These are phyloP conservation scores for Phoma herbarum DNA, from an alignment of 2,329 filamentous ascomycete genomes.

Conservation along the genomic window DNA sequence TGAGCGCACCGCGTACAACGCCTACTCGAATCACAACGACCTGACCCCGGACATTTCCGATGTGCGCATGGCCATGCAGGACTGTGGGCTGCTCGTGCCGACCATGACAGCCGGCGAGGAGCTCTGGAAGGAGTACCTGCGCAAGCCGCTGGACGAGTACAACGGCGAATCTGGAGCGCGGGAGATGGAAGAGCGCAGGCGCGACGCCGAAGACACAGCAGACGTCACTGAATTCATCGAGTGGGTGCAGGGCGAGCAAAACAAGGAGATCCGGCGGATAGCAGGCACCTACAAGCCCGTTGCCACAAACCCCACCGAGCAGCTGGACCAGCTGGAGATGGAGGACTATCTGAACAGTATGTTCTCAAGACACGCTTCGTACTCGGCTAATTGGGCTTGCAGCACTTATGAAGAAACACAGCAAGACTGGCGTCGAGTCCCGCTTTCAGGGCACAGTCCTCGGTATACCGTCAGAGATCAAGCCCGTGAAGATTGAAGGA, in stretches of 20 bases:
- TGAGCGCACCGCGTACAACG: slow-evolving; percentile 74
- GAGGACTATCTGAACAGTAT: slow-evolving; percentile 59
- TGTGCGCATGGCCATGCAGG: slow-evolving; percentile 84
- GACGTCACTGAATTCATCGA: slow-evolving; percentile 80
- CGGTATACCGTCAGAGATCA: slow-evolving; percentile 75
- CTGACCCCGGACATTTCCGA: slow-evolving; percentile 74
- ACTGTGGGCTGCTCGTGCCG: slow-evolving; percentile 78
- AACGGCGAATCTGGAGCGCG: slow-evolving; percentile 52
- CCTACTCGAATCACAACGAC: slow-evolving; percentile 73
- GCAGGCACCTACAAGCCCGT: slow-evolving; percentile 68
- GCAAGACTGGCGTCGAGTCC: slow-evolving; percentile 85
- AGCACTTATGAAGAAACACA: slow-evolving; percentile 92
- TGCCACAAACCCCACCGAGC: slow-evolving; percentile 54
- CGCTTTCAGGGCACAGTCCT: slow-evolving; percentile 86
- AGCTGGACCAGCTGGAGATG: slow-evolving; percentile 54
- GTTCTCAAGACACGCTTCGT: neutral
- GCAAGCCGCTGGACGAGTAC: slow-evolving; percentile 55
- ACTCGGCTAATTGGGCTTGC: slow-evolving; percentile 25
- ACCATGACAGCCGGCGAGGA: slow-evolving; percentile 74
- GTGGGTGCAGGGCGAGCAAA: slow-evolving; percentile 79
- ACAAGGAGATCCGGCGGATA: slow-evolving; percentile 82
- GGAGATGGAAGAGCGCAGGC: slow-evolving; percentile 54
- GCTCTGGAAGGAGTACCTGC: slow-evolving; percentile 64
- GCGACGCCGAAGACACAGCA: slow-evolving; percentile 75
- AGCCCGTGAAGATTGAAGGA: slow-evolving; percentile 79